These are phyloP conservation scores for Mesotaenium endlicherianum DNA, from an alignment of 139 green algal genomes.

Conservation along the genomic window DNA sequence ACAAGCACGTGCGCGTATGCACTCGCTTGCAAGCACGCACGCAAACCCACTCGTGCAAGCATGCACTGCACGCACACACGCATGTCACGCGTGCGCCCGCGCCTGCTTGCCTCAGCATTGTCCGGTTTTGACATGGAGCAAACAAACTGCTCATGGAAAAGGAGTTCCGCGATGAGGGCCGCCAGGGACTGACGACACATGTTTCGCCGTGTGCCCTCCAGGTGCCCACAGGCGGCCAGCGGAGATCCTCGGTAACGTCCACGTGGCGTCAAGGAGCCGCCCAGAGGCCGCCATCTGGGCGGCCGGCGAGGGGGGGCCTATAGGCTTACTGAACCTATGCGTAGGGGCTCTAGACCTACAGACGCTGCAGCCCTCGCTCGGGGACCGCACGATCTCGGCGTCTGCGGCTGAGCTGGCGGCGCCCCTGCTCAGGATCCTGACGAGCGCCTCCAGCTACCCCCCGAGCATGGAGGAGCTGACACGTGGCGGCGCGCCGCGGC, in stretches of 20 bases:
- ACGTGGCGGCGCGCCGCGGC: background rate
- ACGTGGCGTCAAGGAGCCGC: slow-evolving; percentile 19
- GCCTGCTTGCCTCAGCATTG: no score
- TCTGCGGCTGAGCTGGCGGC: background rate
- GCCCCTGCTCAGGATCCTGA: slow-evolving; percentile 21
- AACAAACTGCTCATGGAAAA: no score
- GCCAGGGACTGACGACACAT: no score
- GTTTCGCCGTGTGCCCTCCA: no score
- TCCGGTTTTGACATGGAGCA: no score
- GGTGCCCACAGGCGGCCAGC: slow-evolving; percentile 33
- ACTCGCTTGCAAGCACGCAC: no score
- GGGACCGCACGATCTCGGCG: background rate
- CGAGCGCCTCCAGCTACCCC: background rate
- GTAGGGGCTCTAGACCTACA: background rate
- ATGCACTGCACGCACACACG: no score
- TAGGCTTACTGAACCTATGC: background rate
- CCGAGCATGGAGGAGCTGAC: slow-evolving; percentile 10
- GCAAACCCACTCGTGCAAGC: no score
- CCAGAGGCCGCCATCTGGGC: slow-evolving; percentile 6
- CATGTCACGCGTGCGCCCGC: no score
- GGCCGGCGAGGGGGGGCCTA: background rate
- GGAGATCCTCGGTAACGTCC: slow-evolving; percentile 43
- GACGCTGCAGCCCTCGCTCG: background rate
- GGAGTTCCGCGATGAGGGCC: no score
- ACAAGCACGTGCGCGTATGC: no score